Evolutionary conservation across 177 flowering plant genomes (phyloP), one percentile per base, ranked within the genome.

Genomic region (Vitis hybrid): DNA sequence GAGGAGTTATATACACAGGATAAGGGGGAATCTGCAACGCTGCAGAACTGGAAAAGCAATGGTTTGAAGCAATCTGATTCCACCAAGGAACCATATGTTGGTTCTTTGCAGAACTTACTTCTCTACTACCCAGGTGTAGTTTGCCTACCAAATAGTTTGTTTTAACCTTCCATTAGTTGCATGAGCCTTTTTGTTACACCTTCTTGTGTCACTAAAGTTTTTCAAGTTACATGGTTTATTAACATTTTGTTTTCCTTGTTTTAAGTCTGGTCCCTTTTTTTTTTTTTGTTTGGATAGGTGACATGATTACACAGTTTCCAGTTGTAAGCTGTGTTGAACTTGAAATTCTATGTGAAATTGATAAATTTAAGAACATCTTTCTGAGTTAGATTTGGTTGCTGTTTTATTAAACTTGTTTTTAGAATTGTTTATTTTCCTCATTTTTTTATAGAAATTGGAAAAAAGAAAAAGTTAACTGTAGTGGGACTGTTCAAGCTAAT

Each of bases 101-200:
- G 81, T 72, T 84, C 83, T 61, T 31, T 91, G 71, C 82, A 63
- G 71, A 87, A 90, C 73, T 82, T 92, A 65, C 81, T 92, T 69
- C 82, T 90, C 63, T 85, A 73, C 77, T 89, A 72, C 76, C 94
- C 97, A 76, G 92, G 98, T 94, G 83, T 58, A 51, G 59, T 10
- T 38, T 52, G 70, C 18, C 3, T n/a, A 31, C 54, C n/a, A 8
- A 3, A 14, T 55, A 5, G 2, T 31, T 22, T 71, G 2, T 2
- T 52, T 13, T n/a, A 12, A 22, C 57, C 54, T 55, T 33, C 44
- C 44, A 6, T 33, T 33, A 33, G 44, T 33, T 33, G 44, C 44
- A 33, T 5, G 7, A 33, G 44, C 7, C 1, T 33, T 33, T 33
- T 5, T 33, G 44, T 5, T 33, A 33, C 3, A 33, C 44, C 44